phyloP scores from a whole-genome alignment of 306 rosid species.

The Vigna radiata region DNA sequence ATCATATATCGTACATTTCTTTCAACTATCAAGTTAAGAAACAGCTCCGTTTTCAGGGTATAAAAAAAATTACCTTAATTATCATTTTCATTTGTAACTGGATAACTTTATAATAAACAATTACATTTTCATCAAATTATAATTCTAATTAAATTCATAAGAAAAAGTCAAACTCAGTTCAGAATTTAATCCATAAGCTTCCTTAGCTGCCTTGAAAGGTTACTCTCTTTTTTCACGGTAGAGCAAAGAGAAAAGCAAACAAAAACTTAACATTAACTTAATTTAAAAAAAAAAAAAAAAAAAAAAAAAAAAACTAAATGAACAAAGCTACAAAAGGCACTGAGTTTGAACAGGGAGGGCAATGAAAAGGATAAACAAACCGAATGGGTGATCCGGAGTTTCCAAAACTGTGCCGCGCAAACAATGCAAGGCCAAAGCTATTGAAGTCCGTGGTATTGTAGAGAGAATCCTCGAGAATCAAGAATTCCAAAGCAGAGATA shows the following conservation, averaged over 20 bases:
- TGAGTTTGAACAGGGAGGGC: not conserved
- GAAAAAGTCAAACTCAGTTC: not conserved
- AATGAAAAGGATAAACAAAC: slow-evolving; percentile 49
- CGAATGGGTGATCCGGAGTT: slow-evolving; percentile 64
- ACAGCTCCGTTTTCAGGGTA: not conserved
- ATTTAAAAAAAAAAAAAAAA: not conserved
- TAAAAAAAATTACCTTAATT: not conserved
- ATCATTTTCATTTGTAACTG: not conserved
- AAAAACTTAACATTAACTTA: not conserved
- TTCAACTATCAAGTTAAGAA: not conserved
- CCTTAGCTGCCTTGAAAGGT: not conserved
- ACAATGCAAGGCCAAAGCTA: slow-evolving; percentile 53
- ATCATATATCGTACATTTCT: not conserved
- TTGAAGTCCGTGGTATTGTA: slow-evolving; percentile 80
- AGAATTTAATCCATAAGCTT: slow-evolving; percentile 32
- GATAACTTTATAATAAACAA: not conserved
- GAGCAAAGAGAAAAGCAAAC: not conserved
- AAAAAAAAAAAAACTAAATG: not conserved
- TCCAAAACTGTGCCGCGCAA: slow-evolving; percentile 74
- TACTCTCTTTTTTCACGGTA: not conserved
- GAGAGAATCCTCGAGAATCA: slow-evolving; percentile 59
- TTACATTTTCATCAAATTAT: too few species aligned
- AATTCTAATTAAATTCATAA: not conserved
- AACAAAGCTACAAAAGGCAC: slow-evolving; percentile 5
- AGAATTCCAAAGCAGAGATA: slow-evolving; percentile 78